A percentile compares a stretch with the other conserved stretches of the same genome.
phyloP scores from a whole-genome alignment of 306 rosid species.

The Quercus alba region DNA sequence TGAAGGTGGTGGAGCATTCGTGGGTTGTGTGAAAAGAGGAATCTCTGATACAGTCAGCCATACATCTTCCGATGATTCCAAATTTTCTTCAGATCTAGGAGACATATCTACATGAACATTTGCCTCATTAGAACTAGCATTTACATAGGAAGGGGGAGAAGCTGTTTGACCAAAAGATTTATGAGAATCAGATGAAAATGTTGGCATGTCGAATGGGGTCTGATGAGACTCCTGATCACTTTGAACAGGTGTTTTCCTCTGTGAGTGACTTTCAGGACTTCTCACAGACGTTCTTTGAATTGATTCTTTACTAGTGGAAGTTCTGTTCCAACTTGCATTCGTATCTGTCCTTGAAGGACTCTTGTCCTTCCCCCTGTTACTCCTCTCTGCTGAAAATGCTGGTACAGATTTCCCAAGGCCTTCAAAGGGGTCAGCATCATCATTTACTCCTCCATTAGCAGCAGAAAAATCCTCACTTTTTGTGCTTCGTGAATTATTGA shows the following conservation, averaged over 20 bases:
- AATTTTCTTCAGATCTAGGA: slow-evolving; percentile 58
- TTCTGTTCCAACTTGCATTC: slow-evolving; percentile 39
- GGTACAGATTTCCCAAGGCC: slow-evolving; percentile 83
- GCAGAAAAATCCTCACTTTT: slow-evolving; percentile 47
- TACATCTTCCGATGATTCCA: slow-evolving; percentile 58
- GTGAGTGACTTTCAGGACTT: slow-evolving; percentile 56
- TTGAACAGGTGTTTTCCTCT: slow-evolving; percentile 49
- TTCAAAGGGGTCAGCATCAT: slow-evolving; percentile 79
- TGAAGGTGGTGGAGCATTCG: slow-evolving; percentile 97
- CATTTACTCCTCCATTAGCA: slow-evolving; percentile 55
- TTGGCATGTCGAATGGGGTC: slow-evolving; percentile 55
- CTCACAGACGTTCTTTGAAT: slow-evolving; percentile 50
- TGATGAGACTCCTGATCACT: slow-evolving; percentile 54
- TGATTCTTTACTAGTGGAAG: slow-evolving; percentile 41
- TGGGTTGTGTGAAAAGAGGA: slow-evolving; percentile 90
- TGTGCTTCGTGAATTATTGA: slow-evolving; percentile 55
- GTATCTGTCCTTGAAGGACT: slow-evolving; percentile 48
- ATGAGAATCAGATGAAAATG: slow-evolving; percentile 52
- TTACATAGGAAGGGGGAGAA: slow-evolving; percentile 63
- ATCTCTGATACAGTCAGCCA: slow-evolving; percentile 96
- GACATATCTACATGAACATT: slow-evolving; percentile 52
- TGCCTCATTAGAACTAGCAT: slow-evolving; percentile 37
- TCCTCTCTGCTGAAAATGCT: slow-evolving; percentile 67
- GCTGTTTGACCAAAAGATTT: slow-evolving; percentile 55
- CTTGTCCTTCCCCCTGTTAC: slow-evolving; percentile 51